Percentiles rank a stretch among this genome's conserved stretches.
phyloP scores from a whole-genome alignment of 208 protist genomes.

The Tritrichomonas foetus region DNA sequence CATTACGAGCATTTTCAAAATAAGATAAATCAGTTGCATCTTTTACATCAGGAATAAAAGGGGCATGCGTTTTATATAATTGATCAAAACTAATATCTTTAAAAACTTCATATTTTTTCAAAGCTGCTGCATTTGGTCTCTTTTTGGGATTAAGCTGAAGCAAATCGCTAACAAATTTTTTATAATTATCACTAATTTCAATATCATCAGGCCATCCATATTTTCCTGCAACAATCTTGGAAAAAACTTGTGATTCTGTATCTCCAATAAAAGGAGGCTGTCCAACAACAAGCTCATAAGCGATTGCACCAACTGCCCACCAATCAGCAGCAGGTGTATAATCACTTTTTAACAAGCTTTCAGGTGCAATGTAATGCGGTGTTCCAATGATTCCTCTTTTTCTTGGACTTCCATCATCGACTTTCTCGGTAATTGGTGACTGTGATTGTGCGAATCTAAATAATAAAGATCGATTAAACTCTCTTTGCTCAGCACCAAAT shows the following conservation, averaged over 20 bases:
- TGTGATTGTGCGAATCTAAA: not conserved
- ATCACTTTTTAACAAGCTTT: constrained; percentile 56
- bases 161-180: not conserved
- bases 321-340: constrained; percentile 61
- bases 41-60: not conserved
- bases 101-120: not conserved
- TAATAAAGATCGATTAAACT: not conserved
- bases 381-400: constrained; percentile 55
- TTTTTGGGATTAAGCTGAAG: not conserved
- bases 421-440: not conserved
- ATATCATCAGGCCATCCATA: constrained; percentile 26
- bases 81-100: not conserved
- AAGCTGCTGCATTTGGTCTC: not conserved
- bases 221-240: not conserved
- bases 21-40: not conserved
- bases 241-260: constrained; percentile 6
- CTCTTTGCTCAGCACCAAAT: not conserved
- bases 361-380: constrained; percentile 65
- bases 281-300: constrained; percentile 54
- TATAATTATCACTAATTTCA: constrained; percentile 29
- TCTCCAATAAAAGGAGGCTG: not conserved
- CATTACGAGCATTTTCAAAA: not conserved
- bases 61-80: not conserved
- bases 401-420: not conserved
- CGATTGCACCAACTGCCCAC: constrained; percentile 59